Evolutionary conservation across 2,329 filamentous ascomycete species (phyloP).

Genomic region (Pleurostoma richardsiae): DNA sequence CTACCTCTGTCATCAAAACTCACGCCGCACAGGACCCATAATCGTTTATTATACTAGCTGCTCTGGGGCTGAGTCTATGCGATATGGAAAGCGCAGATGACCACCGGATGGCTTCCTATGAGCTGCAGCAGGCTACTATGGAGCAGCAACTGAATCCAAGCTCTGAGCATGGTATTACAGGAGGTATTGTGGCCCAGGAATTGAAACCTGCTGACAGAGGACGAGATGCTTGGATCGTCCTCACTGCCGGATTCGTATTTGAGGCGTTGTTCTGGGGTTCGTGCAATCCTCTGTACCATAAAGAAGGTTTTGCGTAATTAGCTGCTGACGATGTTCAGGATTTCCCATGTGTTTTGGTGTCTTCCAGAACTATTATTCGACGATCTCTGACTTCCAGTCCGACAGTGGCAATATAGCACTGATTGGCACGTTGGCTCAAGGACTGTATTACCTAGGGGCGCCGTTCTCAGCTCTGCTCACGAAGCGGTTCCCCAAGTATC

Average conservation of each 20-base stretch:
- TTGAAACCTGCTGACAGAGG: conserved; percentile 17
- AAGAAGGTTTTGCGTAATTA: background rate
- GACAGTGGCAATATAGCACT: conserved; percentile 17
- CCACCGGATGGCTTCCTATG: no score
- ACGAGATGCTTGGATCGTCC: conserved; percentile 16
- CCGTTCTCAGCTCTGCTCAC: conserved; percentile 25
- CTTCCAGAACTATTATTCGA: conserved; percentile 22
- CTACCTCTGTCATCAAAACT: no score
- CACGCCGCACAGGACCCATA: no score
- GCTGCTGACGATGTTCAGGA: no score
- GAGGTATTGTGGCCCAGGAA: conserved; percentile 1
- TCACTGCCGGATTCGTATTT: conserved; percentile 17
- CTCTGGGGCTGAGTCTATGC: no score
- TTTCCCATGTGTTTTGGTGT: conserved; percentile 23
- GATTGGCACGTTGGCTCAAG: conserved; percentile 20
- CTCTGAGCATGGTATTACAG: no score
- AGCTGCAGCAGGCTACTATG: no score
- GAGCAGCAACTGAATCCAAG: no score
- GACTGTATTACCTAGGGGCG: conserved; percentile 25
- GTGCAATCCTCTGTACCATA: background rate
- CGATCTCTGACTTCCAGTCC: conserved; percentile 16
- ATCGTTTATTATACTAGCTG: no score
- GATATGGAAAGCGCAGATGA: no score
- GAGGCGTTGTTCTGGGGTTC: conserved; percentile 17
- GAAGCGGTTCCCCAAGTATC: conserved; percentile 24